Base-by-base conservation (phyloP, 2,329 filamentous ascomycete genomes). In the Monilinia polystroma region DNA sequence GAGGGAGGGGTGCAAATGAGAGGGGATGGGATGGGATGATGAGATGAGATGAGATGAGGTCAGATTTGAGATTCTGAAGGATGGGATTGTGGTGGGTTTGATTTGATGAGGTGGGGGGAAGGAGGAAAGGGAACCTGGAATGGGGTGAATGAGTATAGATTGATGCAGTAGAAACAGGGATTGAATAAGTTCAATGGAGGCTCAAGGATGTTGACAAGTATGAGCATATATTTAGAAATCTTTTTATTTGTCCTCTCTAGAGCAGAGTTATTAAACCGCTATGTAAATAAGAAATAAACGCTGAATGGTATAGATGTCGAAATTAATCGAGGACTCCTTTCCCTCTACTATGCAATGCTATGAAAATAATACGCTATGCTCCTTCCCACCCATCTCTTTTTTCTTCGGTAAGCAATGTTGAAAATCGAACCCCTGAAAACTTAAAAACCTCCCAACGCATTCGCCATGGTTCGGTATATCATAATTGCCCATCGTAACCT, bases 331-430 rank as follows among this genome's bases (percentile, higher is more conserved):
- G n/a, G 51, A 60, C 45, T 60, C 45, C 57, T 18, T 7, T 38
- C n/a, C n/a, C 57, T 26, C n/a, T 59, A 38, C 14, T 47, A 60
- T 60, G 57, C 43, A 49, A 58, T 45, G 55, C 38, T 2, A 29
- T 58, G 16, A 18, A 16, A 20, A 41, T 41, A 41, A 14, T 41
- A 41, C 12, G 11, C 38, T 41, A 49, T 23, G 12, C 57, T 12
- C n/a, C 43, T 18, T 23, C 16, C 57, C 20, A 12, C 32, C 57
- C n/a, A 38, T 38, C 10, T 52, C n/a, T 26, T 26, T 26, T n/a
- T 20, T 23, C 45, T 23, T 38, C 29, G 32, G 18, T n/a, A 49
- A 38, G 23, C 12, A 23, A 18, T 49, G 43, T 11, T 35, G 12
- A 18, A 38, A n/a, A 6, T 3, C 38, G 14, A 41, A 41, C 32